A percentile compares a stretch with the other conserved stretches of the same genome.
These are phyloP conservation scores for Trichoderma sp. DNA, from an alignment of 2,329 filamentous ascomycete genomes.

Conservation along the genomic window DNA sequence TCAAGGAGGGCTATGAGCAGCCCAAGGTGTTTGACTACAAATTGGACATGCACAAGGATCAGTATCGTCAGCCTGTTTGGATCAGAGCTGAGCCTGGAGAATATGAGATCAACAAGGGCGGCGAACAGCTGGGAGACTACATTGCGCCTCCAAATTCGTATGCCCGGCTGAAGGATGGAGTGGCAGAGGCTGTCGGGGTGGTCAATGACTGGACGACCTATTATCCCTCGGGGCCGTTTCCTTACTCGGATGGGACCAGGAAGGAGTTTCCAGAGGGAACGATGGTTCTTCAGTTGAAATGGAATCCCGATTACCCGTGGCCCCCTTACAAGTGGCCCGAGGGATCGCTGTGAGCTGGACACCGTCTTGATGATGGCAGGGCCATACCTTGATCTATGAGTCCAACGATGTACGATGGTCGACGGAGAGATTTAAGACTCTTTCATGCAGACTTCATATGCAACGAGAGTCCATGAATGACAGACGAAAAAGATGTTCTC, in stretches of 20 bases:
- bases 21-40: constrained; percentile 21
- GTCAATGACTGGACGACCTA: constrained; percentile 8
- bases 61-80: constrained; percentile 9
- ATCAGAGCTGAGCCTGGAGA: constrained; percentile 32
- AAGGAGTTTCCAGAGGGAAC: constrained; percentile 33
- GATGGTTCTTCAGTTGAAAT: constrained; percentile 29
- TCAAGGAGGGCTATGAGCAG: constrained; percentile 29
- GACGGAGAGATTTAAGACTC: no score
- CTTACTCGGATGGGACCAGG: constrained; percentile 29
- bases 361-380: background rate
- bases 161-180: constrained; percentile 9
- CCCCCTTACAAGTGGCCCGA: constrained; percentile 17
- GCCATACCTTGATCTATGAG: no score
- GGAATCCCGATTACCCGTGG: constrained; percentile 31
- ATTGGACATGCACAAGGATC: constrained; percentile 27
- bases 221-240: constrained; percentile 5
- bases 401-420: no score
- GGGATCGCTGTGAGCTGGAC: background rate
- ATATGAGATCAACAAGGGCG: constrained; percentile 30
- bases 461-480: no score
- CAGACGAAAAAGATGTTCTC: no score
- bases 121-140: constrained; percentile 1
- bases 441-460: no score
- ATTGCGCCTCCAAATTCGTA: background rate
- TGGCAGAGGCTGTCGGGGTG: constrained; percentile 2